Evolutionary conservation across 208 protist species (phyloP), one percentile per base, ranked within the genome.

Genomic region (Porcisia hertigi): DNA sequence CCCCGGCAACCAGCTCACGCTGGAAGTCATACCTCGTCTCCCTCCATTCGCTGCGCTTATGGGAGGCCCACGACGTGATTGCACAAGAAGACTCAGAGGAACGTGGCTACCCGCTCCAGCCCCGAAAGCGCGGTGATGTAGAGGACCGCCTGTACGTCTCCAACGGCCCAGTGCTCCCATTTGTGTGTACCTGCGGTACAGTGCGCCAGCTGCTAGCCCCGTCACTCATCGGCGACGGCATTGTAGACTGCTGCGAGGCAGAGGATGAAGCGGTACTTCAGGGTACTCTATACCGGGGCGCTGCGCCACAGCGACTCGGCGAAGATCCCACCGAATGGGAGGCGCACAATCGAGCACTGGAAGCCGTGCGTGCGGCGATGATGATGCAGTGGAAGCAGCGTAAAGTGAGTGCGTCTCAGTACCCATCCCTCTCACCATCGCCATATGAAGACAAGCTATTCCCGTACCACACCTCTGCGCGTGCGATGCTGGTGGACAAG

Each of bases 161-260:
- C 52, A 58, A 65, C 43, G 92, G 89, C 20, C 84, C 85, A 18
- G 83, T 90, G n/a, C 81, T 93, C 25, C 89, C 84, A 25, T 85
- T 94, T 66, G 30, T 69, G 16, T 93, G 88, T 54, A 75, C 74
- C 43, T 78, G 78, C 41, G 73, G 71, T 41, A 52, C 52, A 23
- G 78, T 78, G 60, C 67, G 69, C 16, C 76, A 87, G 39, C 82
- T 88, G 41, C 77, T 94, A 23, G 65, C 92, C n/a, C 92, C 89
- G 5, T 94, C 89, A 23, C 78, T 86, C 45, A 70, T 96, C 14
- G 84, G 76, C 6, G 89, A 96, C 67, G 89, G 89, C 43, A 73
- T 96, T 41, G 84, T 94, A 5, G 89, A 96, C 82, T 96, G 92
- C 75, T 90, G 87, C 69, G 85, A 87, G 34, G 88, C 81, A 36